Evolutionary conservation across 352 stramenopile genomes (phyloP).

Genomic region (Globisporangium lucens): DNA sequence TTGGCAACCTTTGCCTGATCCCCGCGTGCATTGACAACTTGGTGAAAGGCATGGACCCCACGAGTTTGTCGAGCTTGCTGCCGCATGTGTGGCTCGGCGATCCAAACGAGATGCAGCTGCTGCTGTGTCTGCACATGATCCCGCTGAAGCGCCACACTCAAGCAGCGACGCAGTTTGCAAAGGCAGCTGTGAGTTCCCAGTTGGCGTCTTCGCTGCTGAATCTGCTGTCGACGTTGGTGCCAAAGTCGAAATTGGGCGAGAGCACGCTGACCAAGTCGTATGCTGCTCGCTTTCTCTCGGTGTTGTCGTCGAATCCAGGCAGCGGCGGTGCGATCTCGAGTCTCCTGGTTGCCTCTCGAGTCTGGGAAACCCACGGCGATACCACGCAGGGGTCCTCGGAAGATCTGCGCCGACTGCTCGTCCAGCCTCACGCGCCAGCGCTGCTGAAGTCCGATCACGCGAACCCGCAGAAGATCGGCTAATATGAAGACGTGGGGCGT

Average conservation of each 20-base stretch:
- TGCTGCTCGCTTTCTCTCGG: conserved; percentile 74
- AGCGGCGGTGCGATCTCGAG: conserved; percentile 82
- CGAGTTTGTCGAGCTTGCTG: conserved; percentile 62
- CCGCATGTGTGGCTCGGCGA: conserved; percentile 78
- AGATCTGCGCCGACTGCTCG: conserved; percentile 72
- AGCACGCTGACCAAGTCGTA: conserved; percentile 82
- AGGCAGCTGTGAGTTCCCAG: conserved; percentile 72
- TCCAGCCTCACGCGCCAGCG: conserved; percentile 65
- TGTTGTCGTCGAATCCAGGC: conserved; percentile 80
- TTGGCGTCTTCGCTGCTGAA: conserved; percentile 80
- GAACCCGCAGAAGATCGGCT: conserved; percentile 86
- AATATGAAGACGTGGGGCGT: background rate
- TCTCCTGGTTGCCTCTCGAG: conserved; percentile 68
- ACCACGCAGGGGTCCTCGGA: conserved; percentile 78
- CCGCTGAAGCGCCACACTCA: conserved; percentile 85
- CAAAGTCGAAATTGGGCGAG: conserved; percentile 78
- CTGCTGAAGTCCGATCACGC: conserved; percentile 77
- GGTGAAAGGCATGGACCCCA: conserved; percentile 84
- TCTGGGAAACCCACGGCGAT: conserved; percentile 83
- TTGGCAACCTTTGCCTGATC: conserved; percentile 84
- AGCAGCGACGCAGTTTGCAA: conserved; percentile 80
- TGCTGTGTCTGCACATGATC: conserved; percentile 87
- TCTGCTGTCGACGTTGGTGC: conserved; percentile 72
- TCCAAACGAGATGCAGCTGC: conserved; percentile 75
- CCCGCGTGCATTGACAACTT: conserved; percentile 85